phyloP scores from a whole-genome alignment of 2,329 filamentous ascomycete species.

The Chaetomium sp. region DNA sequence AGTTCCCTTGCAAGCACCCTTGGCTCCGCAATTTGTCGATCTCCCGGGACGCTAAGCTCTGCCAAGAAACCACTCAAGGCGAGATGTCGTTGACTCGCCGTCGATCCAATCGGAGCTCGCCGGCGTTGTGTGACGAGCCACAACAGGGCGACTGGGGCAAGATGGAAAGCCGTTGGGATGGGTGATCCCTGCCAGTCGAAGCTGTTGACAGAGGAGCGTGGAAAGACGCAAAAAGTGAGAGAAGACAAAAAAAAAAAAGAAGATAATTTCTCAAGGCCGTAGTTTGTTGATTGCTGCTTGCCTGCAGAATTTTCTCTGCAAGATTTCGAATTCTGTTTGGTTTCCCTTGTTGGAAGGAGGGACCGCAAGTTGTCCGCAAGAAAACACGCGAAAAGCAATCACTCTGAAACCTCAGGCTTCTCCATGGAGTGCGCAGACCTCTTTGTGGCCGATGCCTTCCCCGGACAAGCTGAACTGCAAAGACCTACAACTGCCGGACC shows the following conservation, averaged over 20 bases:
- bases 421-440: not conserved
- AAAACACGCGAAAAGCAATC: not conserved
- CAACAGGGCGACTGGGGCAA: not conserved
- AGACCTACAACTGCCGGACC: constrained; percentile 5
- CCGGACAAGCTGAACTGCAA: constrained; percentile 1
- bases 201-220: not conserved
- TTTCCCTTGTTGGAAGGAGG: not conserved
- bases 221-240: not conserved
- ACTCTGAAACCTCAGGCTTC: not conserved
- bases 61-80: not conserved
- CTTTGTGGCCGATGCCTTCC: not conserved
- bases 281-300: constrained; percentile 7
- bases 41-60: constrained; percentile 14
- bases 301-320: not conserved
- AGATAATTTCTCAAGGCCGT: not conserved
- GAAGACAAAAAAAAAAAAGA: not conserved
- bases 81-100: not conserved
- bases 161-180: constrained; percentile 12
- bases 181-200: not conserved
- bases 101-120: constrained; percentile 15
- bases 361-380: not conserved
- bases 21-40: constrained; percentile 16
- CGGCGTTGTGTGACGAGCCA: constrained; percentile 6
- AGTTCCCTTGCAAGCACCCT: constrained; percentile 11
- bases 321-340: not conserved